Conservation (phyloP, 73 alveolate species). For the Paramecium primaurelia region DNA sequence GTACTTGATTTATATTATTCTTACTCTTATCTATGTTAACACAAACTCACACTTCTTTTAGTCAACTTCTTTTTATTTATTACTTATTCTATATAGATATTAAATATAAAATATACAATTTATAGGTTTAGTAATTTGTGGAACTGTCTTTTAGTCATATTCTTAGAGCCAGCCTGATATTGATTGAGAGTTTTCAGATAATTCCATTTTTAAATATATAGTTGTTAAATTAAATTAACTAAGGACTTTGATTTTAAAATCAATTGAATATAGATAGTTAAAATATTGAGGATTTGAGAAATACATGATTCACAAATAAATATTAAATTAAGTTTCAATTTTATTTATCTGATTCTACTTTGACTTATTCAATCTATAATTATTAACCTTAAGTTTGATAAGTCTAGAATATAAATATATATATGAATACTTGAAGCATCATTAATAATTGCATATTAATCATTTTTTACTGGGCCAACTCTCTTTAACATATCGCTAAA, state of each 20-base stretch:
- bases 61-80: neutral
- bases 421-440: neutral
- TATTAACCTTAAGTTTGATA: neutral
- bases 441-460: neutral
- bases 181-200: neutral
- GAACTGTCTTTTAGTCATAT: neutral
- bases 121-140: neutral
- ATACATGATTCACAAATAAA: neutral
- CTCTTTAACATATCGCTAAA: neutral
- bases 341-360: neutral
- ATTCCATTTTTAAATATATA: neutral
- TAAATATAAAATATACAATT: neutral
- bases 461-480: conserved; percentile 8
- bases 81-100: neutral
- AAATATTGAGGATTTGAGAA: neutral
- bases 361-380: neutral
- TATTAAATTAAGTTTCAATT: neutral
- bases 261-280: neutral
- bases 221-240: neutral
- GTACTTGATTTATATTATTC: neutral
- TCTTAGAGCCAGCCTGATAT: neutral
- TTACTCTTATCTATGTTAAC: neutral
- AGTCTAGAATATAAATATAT: neutral
- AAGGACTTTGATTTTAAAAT: neutral
- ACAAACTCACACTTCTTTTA: neutral